Percentiles rank a stretch among this genome's conserved stretches.
Conservation (phyloP, 176 grass and related monocot species). For the Lolium perenne region DNA sequence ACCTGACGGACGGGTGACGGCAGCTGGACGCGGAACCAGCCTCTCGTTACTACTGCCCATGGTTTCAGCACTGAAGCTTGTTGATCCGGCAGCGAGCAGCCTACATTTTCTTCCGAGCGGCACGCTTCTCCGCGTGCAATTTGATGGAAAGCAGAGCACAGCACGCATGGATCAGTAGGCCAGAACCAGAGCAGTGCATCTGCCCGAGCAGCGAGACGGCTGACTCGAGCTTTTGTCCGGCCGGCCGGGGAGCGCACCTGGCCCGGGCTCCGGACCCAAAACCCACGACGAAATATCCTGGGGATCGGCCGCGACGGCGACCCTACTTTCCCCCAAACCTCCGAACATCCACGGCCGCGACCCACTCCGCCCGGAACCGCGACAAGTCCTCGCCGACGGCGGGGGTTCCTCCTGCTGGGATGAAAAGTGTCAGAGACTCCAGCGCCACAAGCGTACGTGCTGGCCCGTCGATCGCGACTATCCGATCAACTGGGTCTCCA, state of each 20-base stretch:
- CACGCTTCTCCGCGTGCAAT: neutral
- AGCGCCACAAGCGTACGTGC: neutral
- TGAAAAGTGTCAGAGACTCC: neutral
- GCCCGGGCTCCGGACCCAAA: neutral
- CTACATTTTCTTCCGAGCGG: neutral
- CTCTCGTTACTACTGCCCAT: neutral
- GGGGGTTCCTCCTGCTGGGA: neutral
- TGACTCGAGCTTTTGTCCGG: slow-evolving; percentile 23
- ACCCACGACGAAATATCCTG: neutral
- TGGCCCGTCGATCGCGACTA: too few species aligned
- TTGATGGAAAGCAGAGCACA: neutral
- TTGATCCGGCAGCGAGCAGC: neutral
- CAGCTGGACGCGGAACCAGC: neutral
- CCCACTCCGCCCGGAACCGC: neutral
- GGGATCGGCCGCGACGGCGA: neutral
- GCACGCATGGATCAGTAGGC: neutral
- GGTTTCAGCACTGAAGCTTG: neutral
- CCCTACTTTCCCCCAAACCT: neutral
- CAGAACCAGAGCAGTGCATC: neutral
- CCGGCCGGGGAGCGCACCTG: neutral
- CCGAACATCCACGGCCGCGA: slow-evolving; percentile 14
- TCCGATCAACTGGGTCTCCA: too few species aligned
- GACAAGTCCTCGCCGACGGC: slow-evolving; percentile 12
- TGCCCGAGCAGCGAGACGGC: neutral
- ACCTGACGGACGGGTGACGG: neutral